Conservation (phyloP, 1,139 yeast genomes). For the Chernovozyma aurita region DNA sequence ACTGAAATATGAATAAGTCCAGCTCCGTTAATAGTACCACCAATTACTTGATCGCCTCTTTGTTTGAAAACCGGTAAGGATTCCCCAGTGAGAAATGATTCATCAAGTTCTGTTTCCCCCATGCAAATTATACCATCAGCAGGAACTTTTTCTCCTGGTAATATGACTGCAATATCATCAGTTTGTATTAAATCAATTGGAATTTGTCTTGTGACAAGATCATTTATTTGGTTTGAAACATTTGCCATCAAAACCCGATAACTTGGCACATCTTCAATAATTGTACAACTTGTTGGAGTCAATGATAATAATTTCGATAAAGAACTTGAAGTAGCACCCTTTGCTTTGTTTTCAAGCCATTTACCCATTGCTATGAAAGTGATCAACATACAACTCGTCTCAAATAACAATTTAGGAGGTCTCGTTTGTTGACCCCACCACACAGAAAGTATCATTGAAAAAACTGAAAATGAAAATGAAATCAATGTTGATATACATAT, state of each 20-base stretch:
- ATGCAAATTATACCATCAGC: conserved; percentile 80
- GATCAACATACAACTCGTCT: conserved; percentile 80
- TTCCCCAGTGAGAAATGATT: conserved; percentile 89
- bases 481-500: conserved; percentile 80
- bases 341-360: conserved; percentile 86
- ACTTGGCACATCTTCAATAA: conserved; percentile 41
- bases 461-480: conserved; percentile 69
- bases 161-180: conserved; percentile 69
- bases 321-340: conserved; percentile 90
- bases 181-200: conserved; percentile 73
- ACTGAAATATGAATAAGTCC: conserved; percentile 70
- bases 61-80: conserved; percentile 66
- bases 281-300: conserved; percentile 73
- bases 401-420: conserved; percentile 77
- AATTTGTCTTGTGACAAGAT: conserved; percentile 33
- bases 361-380: conserved; percentile 85
- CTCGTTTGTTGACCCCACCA: conserved; percentile 29
- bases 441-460: conserved; percentile 47
- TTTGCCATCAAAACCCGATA: conserved; percentile 19
- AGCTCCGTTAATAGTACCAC: conserved; percentile 87
- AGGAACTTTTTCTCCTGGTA: conserved; percentile 86
- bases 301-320: conserved; percentile 73
- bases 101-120: conserved; percentile 84
- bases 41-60: conserved; percentile 63
- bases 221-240: conserved; percentile 6